These are phyloP conservation scores for Moringa oleifera DNA, from an alignment of 345 rosid species.

Conservation along the genomic window DNA sequence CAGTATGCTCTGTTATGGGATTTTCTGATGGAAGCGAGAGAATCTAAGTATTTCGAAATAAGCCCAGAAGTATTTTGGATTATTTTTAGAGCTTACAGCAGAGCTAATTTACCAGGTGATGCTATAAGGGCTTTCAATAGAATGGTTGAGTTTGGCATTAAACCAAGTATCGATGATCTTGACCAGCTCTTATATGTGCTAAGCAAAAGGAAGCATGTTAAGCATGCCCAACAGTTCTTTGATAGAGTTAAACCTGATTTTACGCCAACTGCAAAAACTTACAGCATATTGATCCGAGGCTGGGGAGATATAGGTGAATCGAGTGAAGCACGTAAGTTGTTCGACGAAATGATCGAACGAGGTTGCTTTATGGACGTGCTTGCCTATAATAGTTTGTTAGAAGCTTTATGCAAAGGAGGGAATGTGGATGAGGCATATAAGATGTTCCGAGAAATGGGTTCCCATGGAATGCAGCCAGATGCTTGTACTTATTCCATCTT, in stretches of 20 bases:
- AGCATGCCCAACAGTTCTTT: conserved; percentile 50
- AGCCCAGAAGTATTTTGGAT: conserved; percentile 58
- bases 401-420: conserved; percentile 68
- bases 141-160: conserved; percentile 76
- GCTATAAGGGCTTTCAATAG: conserved; percentile 68
- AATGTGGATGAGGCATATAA: conserved; percentile 51
- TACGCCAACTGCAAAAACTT: conserved; percentile 41
- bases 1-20: conserved; percentile 83
- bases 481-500: conserved; percentile 64
- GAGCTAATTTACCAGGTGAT: conserved; percentile 66
- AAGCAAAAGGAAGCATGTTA: conserved; percentile 64
- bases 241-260: conserved; percentile 37
- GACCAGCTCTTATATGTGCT: conserved; percentile 56
- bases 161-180: conserved; percentile 54
- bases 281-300: conserved; percentile 57
- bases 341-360: conserved; percentile 62
- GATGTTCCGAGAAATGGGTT: conserved; percentile 57
- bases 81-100: conserved; percentile 66
- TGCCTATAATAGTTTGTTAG: conserved; percentile 65
- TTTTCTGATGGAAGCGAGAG: conserved; percentile 60
- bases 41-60: conserved; percentile 34
- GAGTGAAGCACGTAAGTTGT: conserved; percentile 48
- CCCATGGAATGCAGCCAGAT: conserved; percentile 45
- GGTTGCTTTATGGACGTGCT: conserved; percentile 42
- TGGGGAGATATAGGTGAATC: conserved; percentile 52